Conservation (phyloP, 805 yeast species). For the Schizosaccharomyces lindneri region DNA sequence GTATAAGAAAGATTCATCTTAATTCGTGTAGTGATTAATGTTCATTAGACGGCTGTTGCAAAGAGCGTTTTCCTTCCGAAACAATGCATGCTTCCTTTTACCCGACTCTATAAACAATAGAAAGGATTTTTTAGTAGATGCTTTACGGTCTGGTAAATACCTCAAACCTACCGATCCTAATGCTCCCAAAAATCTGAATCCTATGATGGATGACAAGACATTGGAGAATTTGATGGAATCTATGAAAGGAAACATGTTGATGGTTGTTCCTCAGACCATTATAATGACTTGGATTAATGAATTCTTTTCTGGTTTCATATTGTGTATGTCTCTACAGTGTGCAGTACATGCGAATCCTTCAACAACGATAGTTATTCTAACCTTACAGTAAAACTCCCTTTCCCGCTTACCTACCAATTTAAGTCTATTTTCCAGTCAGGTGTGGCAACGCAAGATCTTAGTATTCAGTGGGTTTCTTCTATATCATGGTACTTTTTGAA, state of each 20-base stretch:
- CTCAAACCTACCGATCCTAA: constrained; percentile 22
- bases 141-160: constrained; percentile 29
- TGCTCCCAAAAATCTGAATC: constrained; percentile 20
- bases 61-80: constrained; percentile 32
- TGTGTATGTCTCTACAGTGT: constrained; percentile 5
- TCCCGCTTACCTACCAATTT: constrained; percentile 71
- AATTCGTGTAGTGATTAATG: not conserved
- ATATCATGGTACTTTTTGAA: constrained; percentile 91
- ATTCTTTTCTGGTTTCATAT: constrained; percentile 61
- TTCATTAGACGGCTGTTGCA: constrained; percentile 25
- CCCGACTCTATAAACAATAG: constrained; percentile 28
- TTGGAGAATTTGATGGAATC: constrained; percentile 50
- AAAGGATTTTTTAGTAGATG: constrained; percentile 23
- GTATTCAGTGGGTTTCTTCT: constrained; percentile 77
- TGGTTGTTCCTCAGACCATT: constrained; percentile 71
- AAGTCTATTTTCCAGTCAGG: constrained; percentile 83
- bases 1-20: constrained; percentile 1
- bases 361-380: too few relatives aligned
- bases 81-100: constrained; percentile 28
- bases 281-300: constrained; percentile 92
- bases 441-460: constrained; percentile 57
- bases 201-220: constrained; percentile 44
- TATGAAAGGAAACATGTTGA: constrained; percentile 61
- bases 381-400: constrained; percentile 62
- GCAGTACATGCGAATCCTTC: too few relatives aligned